Base-by-base conservation (phyloP, 176 grass and related monocot genomes). In the Zea luxurians region DNA sequence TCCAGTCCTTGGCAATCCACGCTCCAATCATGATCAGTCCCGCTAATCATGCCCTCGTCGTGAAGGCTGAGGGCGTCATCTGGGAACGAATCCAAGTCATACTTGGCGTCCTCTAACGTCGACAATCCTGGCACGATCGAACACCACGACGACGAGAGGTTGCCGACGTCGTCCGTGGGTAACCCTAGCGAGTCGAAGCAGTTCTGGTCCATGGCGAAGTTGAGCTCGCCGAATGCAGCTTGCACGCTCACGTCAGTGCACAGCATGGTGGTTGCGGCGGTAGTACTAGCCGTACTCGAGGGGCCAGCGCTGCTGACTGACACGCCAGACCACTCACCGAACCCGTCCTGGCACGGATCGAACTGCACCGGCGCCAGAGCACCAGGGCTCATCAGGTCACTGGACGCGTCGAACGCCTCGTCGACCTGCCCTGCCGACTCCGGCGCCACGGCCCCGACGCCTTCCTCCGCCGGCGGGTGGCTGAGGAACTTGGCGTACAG, bases 401-500 rank as follows among this genome's bases (percentile, higher is more conserved):
- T 71, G 21, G 79, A 79, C 64, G 69, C 68, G 45, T 88, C 89
- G 49, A 88, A 91, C 9, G 65, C 18, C 69, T 83, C 86, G 36
- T 91, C 83, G 27, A 50, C 55, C 45, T 66, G 68, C 36, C 81
- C 78, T 4, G 49, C 47, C 27, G 80, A 89, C 12, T 86, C 80
- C 13, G 59, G 80, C 34, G 73, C 71, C 66, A 77, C 45, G 10
- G 70, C 71, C 0, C 9, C 12, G 46, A 13, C 46, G 16, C 59
- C 61, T 7, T 21, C 60, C 27, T 66, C 71, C 11, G 10, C 8
- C 17, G 73, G 55, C 7, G 68, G 52, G 73, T 78, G 60, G 77
- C 82, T 89, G 7, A 87, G 70, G 34, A 89, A 93, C 87, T 87
- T 93, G 36, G 90, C 68, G 70, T 93, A 93, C 20, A 93, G 87